These are phyloP conservation scores for Mycena leptocephala DNA, from an alignment of 768 basidiomycete species.

Conservation along the genomic window DNA sequence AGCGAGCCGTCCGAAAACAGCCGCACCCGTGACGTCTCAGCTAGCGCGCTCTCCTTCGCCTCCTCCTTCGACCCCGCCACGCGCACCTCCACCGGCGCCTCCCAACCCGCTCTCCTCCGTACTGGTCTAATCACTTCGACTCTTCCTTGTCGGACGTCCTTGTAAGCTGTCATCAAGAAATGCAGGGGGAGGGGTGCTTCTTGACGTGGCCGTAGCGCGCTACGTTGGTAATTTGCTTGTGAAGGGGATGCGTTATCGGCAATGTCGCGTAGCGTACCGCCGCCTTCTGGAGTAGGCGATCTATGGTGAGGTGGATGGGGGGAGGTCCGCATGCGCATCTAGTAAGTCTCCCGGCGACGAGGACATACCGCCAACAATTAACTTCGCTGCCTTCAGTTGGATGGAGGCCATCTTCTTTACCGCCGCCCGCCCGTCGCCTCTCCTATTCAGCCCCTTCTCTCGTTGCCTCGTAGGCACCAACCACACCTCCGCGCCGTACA, in stretches of 20 bases:
- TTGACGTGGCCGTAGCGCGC: slow-evolving; percentile 14
- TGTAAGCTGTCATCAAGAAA: neutral
- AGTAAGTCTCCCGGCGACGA: slow-evolving; percentile 31
- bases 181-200: slow-evolving; percentile 24
- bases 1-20: neutral
- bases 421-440: neutral
- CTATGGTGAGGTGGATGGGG: slow-evolving; percentile 2
- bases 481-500: slow-evolving; percentile 31
- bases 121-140: slow-evolving; percentile 25
- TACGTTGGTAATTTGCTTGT: slow-evolving; percentile 9
- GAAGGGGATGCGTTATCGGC: slow-evolving; percentile 38
- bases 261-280: slow-evolving; percentile 39
- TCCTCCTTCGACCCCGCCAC: neutral
- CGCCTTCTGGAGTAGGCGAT: slow-evolving; percentile 29
- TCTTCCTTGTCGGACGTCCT: neutral
- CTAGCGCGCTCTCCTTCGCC: neutral
- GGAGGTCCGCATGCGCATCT: slow-evolving; percentile 40
- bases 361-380: neutral
- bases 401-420: neutral
- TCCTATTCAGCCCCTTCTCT: neutral
- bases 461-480: neutral
- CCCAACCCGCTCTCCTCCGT: neutral
- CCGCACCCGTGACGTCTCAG: neutral
- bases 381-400: neutral
- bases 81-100: slow-evolving; percentile 10